These are phyloP conservation scores for Penstemon eatonii DNA, from an alignment of 257 asterid genomes.

Conservation along the genomic window DNA sequence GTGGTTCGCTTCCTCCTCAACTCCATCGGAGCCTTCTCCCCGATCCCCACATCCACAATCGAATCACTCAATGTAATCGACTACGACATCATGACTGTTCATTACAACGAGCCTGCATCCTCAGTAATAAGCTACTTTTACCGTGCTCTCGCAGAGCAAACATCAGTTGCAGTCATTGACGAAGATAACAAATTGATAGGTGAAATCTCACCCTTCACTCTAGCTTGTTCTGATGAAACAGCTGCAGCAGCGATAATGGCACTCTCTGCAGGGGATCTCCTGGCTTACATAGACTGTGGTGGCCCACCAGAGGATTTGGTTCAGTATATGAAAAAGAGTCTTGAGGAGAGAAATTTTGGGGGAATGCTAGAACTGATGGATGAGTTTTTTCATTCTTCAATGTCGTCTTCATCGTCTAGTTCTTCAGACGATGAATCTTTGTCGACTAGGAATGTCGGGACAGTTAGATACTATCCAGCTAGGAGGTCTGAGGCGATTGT, in stretches of 20 bases:
- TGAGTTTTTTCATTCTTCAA: slow-evolving; percentile 33
- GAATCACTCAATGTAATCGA: slow-evolving; percentile 60
- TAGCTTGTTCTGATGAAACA: slow-evolving; percentile 69
- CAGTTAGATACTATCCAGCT: slow-evolving; percentile 40
- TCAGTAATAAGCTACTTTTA: slow-evolving; percentile 46
- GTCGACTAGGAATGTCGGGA: slow-evolving; percentile 25
- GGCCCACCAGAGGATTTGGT: slow-evolving; percentile 73
- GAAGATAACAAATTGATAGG: slow-evolving; percentile 58
- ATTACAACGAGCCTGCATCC: slow-evolving; percentile 54
- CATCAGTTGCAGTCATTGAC: slow-evolving; percentile 69
- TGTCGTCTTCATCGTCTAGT: slow-evolving; percentile 42
- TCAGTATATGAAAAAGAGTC: slow-evolving; percentile 54
- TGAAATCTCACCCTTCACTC: slow-evolving; percentile 69
- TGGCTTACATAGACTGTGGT: slow-evolving; percentile 65
- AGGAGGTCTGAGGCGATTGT: slow-evolving; percentile 69
- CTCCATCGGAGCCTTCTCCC: slow-evolving; percentile 71
- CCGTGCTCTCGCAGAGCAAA: slow-evolving; percentile 51
- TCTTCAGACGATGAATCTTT: slow-evolving; percentile 71
- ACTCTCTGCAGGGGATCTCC: slow-evolving; percentile 71
- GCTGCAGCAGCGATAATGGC: slow-evolving; percentile 62
- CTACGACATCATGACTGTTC: slow-evolving; percentile 50
- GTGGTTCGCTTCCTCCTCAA: slow-evolving; percentile 74
- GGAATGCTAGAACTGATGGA: slow-evolving; percentile 60
- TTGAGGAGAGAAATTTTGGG: slow-evolving; percentile 52
- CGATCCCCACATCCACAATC: slow-evolving; percentile 50